Base-by-base conservation (phyloP, 169 alveolate species). In the Plasmodium relictum region DNA sequence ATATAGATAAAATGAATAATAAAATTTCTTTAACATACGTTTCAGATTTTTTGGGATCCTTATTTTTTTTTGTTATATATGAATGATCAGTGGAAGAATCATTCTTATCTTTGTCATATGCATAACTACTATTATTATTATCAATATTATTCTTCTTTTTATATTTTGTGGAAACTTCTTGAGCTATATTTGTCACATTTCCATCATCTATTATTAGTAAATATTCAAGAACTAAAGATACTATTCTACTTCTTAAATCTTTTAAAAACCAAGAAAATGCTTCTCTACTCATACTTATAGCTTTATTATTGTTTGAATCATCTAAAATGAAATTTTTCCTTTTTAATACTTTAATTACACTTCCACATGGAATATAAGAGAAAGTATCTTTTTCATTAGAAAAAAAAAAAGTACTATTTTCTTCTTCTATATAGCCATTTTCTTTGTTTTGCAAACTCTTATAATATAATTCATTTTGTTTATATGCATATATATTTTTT, bases 231-330 rank as follows among this genome's bases (percentile, higher is more conserved):
- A 95, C 71, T 26, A 95, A 73, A 10, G 97, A 95, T 44, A 71
- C 72, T 50, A 95, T 72, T 92, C 95, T 96, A 48, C 93, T 89
- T 44, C 93, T 63, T 6, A 94, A 87, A 50, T 95, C 97, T 86
- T 94, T 94, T 61, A 95, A 66, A 58, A 95, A 65, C 97, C 97
- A 95, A 14, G 96, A 91, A 59, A 95, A 88, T 2, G 97, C 96
- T 71, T 94, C 97, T 26, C 96, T 69, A 48, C 94, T 89, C 95
- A 95, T 94, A 44, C 74, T 93, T 90, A 80, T 61, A n/a, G 87
- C 37, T 74, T 80, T 78, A 74, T 74, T 78, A 59, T 91, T 68
- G 59, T 72, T 65, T 56, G 20, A 42, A 85, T 91, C 76, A 73
- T 74, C 83, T 70, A 87, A 42, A 59, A 69, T 41, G 74, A 92